Evolutionary conservation across 1,284 basidiomycete species (phyloP).

Genomic region (Cryptococcus depauperatus): DNA sequence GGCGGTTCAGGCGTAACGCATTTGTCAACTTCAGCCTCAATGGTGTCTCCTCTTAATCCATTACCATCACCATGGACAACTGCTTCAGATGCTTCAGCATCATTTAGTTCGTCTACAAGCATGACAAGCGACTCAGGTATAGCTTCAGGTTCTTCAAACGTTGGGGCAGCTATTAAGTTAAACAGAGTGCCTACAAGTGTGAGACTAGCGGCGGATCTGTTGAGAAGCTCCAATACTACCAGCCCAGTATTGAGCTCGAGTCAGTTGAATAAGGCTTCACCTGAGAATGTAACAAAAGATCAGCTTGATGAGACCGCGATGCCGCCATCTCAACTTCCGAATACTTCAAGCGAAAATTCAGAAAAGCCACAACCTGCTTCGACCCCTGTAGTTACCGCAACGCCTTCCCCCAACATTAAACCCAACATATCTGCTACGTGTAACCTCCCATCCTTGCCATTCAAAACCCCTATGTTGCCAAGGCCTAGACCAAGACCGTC

Average conservation of each 20-base stretch:
- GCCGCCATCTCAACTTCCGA: slow-evolving; percentile 12
- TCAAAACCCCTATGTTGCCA: slow-evolving; percentile 20
- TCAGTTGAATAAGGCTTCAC: neutral
- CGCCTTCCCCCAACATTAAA: slow-evolving; percentile 10
- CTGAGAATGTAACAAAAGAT: slow-evolving; percentile 5
- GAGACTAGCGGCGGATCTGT: slow-evolving; percentile 48
- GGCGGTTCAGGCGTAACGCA: slow-evolving; percentile 12
- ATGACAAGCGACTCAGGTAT: slow-evolving; percentile 20
- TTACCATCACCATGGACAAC: slow-evolving; percentile 44
- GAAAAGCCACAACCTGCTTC: slow-evolving; percentile 18
- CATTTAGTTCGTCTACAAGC: slow-evolving; percentile 26
- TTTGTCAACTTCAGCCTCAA: slow-evolving; percentile 38
- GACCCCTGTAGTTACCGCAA: slow-evolving; percentile 24
- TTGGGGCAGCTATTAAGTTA: slow-evolving; percentile 45
- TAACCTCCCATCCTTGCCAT: slow-evolving; percentile 1
- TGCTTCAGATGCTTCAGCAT: slow-evolving; percentile 13
- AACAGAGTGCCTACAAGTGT: slow-evolving; percentile 51
- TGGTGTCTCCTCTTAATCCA: slow-evolving; percentile 44
- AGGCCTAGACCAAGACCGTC: slow-evolving; percentile 22
- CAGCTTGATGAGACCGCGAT: slow-evolving; percentile 12
- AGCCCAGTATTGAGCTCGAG: slow-evolving; percentile 1
- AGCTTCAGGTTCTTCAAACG: slow-evolving; percentile 20
- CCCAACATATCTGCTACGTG: neutral
- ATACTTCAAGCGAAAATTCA: slow-evolving; percentile 7
- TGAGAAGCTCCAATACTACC: slow-evolving; percentile 24